Evolutionary conservation across 176 grass and related monocot species (phyloP).

Genomic region (Musa troglodytarum): DNA sequence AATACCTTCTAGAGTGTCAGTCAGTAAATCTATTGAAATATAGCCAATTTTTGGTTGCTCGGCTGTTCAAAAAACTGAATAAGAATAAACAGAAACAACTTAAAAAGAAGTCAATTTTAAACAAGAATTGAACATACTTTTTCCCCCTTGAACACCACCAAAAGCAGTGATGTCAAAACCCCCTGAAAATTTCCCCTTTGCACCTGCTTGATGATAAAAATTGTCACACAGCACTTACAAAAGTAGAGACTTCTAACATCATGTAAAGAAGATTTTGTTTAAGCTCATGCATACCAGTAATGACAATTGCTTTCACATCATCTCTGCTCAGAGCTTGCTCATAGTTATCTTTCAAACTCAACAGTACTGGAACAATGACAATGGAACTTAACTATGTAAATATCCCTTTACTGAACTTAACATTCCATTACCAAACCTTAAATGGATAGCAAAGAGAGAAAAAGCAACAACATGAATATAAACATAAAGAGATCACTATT

Average conservation of each 20-base stretch:
- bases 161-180: constrained; percentile 92
- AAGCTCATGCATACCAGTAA: constrained; percentile 42
- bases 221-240: background rate
- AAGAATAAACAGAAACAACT: background rate
- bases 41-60: constrained; percentile 71
- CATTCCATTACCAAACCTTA: background rate
- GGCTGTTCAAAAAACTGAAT: constrained; percentile 30
- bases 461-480: background rate
- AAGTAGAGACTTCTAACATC: background rate
- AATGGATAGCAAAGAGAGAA: background rate
- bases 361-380: constrained; percentile 37
- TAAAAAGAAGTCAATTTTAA: constrained; percentile 5
- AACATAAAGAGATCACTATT: background rate
- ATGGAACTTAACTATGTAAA: background rate
- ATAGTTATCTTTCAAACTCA: constrained; percentile 66
- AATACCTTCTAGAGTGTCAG: constrained; percentile 82
- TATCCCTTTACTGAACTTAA: background rate
- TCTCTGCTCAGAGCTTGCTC: constrained; percentile 65
- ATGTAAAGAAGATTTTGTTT: background rate
- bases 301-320: constrained; percentile 92
- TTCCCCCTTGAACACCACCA: constrained; percentile 47
- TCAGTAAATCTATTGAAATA: constrained; percentile 77
- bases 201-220: constrained; percentile 36
- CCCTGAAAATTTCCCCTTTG: constrained; percentile 77
- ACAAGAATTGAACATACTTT: constrained; percentile 35